Evolutionary conservation across 2,329 filamentous ascomycete species (phyloP), one percentile per base, ranked within the genome.

Genomic region (Aspergillus neoniger): DNA sequence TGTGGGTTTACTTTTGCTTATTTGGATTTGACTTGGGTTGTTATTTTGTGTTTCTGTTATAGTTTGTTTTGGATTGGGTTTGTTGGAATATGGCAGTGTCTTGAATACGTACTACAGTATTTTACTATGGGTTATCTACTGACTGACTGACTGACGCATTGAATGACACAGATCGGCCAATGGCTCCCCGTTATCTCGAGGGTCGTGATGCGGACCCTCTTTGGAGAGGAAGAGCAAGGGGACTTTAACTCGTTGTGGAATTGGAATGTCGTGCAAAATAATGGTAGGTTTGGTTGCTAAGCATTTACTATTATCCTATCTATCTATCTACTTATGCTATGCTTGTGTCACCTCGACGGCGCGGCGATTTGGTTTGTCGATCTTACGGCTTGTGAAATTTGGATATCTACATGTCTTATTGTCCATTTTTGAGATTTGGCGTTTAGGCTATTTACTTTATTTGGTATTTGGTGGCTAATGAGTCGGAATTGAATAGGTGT

Each of bases 261-360:
- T 78, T 98, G 94, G 90, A 99, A 99, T 76, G 87, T 98, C 30
- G 91, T 98, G 58, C 94, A 98, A 80, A 98, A 98, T 74, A 98
- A 97, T 69, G 92, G 85, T 85, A 10, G 25, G 25, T 58, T 53
- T 10, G 12, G 32, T 36, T 36, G 32, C 32, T n/a, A n/a, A n/a
- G n/a, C n/a, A n/a, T n/a, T n/a, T n/a, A n/a, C n/a, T n/a, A n/a
- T n/a, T n/a, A n/a, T n/a, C n/a, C n/a, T n/a, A n/a, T n/a, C n/a
- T n/a, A n/a, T 36, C 7, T 30, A 23, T 54, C 21, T 52, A 0
- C 25, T 5, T 36, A 23, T 53, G 1, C 30, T 14, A 30, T 57
- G 10, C 2, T 43, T 41, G n/a, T 41, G 19, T 50, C 14, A 49
- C 21, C 3, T 36, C 19, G 19, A 36, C 32, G 32, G 32, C 25